Evolutionary conservation across 75 land plant genomes (phyloP), one percentile per base, ranked within the genome.

Genomic region (Cryptomeria japonica): DNA sequence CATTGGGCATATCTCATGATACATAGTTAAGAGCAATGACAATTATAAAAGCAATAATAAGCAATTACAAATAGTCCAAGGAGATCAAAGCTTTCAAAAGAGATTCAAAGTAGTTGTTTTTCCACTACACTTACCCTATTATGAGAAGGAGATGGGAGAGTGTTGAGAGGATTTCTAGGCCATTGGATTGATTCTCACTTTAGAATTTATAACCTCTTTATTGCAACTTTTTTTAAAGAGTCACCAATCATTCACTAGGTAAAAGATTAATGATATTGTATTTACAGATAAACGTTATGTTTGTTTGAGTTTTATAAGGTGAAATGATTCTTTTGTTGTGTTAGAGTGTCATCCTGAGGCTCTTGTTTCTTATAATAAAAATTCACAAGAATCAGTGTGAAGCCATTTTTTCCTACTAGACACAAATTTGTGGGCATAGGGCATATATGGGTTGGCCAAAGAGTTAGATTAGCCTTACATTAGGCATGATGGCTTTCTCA

Each of bases 1-100:
- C 91, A 19, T 83, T 91, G 16, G 90, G 94, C 1, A 90, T 92
- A 61, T 93, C 96, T 28, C 89, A 87, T 34, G 98, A 97, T 5
- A 51, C 96, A 36, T 8, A 44, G 47, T 44, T 44, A 5, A 44
- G 47, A 44, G 47, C 47, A 44, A 44, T 8, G 7, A 44, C 97
- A 44, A 6, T 44, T 6, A 0, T 44, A 44, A 44, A 44, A 44
- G 47, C 47, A 6, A 7, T 44, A 44, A 44, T 0, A 44, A 44
- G 47, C 47, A 8, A 8, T 44, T 44, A 44, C 47, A 0, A 8
- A 44, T 8, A 44, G 6, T 7, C 47, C 47, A 44, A 44, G 0
- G 8, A 8, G 0, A 44, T 44, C 8, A 8, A 44, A 44, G 47
- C 7, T 44, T 6, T 44, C 47, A 44, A 44, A 6, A 44, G 8